These are phyloP conservation scores for Fusarium sp. DNA, from an alignment of 2,329 filamentous ascomycete genomes.

Conservation along the genomic window DNA sequence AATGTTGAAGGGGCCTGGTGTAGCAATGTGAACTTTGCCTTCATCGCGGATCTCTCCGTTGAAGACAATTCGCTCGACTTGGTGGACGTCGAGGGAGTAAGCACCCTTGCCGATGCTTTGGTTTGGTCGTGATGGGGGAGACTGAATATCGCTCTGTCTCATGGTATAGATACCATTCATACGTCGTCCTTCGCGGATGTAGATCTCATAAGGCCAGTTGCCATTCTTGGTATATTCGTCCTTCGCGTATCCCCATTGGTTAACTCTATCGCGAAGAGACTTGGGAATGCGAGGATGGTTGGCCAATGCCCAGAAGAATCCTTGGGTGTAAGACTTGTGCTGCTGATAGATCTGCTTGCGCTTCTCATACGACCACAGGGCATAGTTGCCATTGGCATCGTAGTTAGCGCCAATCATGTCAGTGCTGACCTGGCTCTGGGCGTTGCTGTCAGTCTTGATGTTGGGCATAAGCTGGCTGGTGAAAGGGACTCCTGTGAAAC, in stretches of 20 bases:
- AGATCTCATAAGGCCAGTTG: slow-evolving; percentile 35
- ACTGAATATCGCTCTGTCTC: slow-evolving; percentile 28
- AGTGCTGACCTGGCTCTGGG: slow-evolving; percentile 30
- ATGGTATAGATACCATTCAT: slow-evolving; percentile 31
- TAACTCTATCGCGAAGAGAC: not conserved
- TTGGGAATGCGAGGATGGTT: slow-evolving; percentile 27
- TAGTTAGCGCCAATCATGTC: slow-evolving; percentile 33
- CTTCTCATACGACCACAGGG: slow-evolving; percentile 24
- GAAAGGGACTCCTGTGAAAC: slow-evolving; percentile 27
- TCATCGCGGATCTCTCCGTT: slow-evolving; percentile 25
- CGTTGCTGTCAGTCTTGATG: slow-evolving; percentile 33
- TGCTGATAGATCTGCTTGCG: not conserved
- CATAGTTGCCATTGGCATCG: slow-evolving; percentile 24
- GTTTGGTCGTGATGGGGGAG: slow-evolving; percentile 3
- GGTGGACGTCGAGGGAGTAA: slow-evolving; percentile 32
- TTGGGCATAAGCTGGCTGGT: slow-evolving; percentile 36
- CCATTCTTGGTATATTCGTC: slow-evolving; percentile 26
- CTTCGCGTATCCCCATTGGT: slow-evolving; percentile 30
- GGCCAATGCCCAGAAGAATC: slow-evolving; percentile 31
- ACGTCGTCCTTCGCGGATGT: slow-evolving; percentile 31
- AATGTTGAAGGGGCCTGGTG: slow-evolving; percentile 24
- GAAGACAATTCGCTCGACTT: slow-evolving; percentile 23
- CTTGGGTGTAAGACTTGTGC: slow-evolving; percentile 32
- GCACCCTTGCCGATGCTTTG: slow-evolving; percentile 17
- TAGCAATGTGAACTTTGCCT: slow-evolving; percentile 30